Evolutionary conservation across 495 filamentous ascomycete species (phyloP), one percentile per base, ranked within the genome.

Genomic region (Aspergillus ellipticus): DNA sequence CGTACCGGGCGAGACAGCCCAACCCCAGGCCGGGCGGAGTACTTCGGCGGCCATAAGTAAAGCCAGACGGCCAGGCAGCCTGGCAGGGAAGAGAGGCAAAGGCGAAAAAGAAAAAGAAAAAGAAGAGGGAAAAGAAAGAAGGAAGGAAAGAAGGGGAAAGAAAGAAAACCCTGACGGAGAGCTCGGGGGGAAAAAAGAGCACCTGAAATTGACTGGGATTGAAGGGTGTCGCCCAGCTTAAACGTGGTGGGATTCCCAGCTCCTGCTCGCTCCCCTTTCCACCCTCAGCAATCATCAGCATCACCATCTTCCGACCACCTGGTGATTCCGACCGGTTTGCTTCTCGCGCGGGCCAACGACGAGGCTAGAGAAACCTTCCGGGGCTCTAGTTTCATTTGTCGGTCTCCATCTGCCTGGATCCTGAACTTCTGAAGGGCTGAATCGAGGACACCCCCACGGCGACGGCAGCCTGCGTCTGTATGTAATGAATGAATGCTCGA

Each of bases 221-320:
- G 20, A 21, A 46, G 13, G 24, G 43, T 15, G 20, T 22, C 20
- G 43, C 20, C 43, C 45, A 28, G 29, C 45, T 48, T 48, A 48
- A 48, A 48, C 45, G 45, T 48, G 45, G 45, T 28, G 22, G 24
- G 16, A 16, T 24, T 48, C 45, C 45, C 45, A 48, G 24, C 22
- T 48, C 16, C 22, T 16, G 17, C 33, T 22, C n/a, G n/a, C 7
- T 54, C 42, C 19, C 20, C 37, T 48, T 29, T 9, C 8, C 4
- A 3, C 2, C 9, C 35, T 3, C 35, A 8, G 5, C 2, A 13
- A 28, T 7, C 7, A 3, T 28, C 24, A 28, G 24, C 24, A 28
- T 28, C 24, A 28, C 24, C 24, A 28, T 7, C 24, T 28, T 28
- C 24, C 24, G 24, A 28, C 3, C 24, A 28, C 24, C 24, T 28